Conservation (phyloP, 768 basidiomycete species). For the Termitomyces heimii region DNA sequence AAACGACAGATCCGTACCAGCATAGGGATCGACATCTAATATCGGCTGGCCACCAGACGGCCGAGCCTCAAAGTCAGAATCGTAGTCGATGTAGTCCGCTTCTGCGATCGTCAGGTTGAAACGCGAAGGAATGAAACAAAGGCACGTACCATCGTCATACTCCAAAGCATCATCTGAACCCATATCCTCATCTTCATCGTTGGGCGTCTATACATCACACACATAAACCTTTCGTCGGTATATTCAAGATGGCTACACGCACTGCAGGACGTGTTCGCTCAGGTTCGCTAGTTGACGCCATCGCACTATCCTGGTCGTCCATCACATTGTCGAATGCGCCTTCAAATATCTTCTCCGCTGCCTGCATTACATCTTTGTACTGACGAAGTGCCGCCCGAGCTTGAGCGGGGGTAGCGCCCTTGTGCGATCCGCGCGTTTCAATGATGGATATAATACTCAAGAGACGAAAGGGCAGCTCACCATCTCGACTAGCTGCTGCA, state of each 20-base stretch:
- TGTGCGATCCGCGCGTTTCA: constrained; percentile 1
- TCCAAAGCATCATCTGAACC: constrained; percentile 37
- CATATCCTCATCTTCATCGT: constrained; percentile 45
- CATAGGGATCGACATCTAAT: constrained; percentile 80
- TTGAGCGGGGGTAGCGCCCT: constrained; percentile 82
- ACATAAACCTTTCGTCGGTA: background rate
- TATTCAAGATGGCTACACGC: constrained; percentile 1
- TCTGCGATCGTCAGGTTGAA: constrained; percentile 18
- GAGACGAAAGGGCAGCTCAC: constrained; percentile 16
- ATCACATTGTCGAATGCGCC: constrained; percentile 78
- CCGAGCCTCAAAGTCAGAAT: constrained; percentile 65
- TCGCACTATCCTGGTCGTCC: constrained; percentile 49
- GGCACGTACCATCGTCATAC: constrained; percentile 41
- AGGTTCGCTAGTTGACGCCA: constrained; percentile 26
- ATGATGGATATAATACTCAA: background rate
- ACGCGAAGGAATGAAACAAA: background rate
- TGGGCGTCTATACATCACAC: constrained; percentile 44
- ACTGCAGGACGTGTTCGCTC: constrained; percentile 22
- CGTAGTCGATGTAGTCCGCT: constrained; percentile 72
- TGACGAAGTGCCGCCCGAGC: constrained; percentile 78
- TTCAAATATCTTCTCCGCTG: constrained; percentile 80
- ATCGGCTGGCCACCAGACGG: constrained; percentile 32
- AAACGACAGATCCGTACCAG: constrained; percentile 42
- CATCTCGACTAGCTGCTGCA: constrained; percentile 55
- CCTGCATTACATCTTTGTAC: constrained; percentile 88